Conservation (phyloP, 1,139 yeast genomes). For the Hanseniaspora uvarum region DNA sequence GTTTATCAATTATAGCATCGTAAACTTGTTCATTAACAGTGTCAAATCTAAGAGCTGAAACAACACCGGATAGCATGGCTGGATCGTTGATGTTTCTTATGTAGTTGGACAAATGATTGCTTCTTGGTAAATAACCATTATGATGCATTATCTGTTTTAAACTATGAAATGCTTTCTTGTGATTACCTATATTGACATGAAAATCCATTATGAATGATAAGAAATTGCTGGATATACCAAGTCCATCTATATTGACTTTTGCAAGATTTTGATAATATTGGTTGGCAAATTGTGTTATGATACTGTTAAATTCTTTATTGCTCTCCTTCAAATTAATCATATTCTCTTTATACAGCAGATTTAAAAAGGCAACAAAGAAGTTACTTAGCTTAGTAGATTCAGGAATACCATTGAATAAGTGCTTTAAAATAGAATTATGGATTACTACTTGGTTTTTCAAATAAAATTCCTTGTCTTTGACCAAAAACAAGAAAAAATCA, state of each 20-base stretch:
- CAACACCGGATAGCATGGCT: constrained; percentile 3
- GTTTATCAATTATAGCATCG: neutral
- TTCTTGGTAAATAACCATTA: constrained; percentile 7
- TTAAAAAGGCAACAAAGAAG: neutral
- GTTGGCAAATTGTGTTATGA: neutral
- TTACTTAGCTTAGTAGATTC: neutral
- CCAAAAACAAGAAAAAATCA: constrained; percentile 6
- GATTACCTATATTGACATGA: neutral
- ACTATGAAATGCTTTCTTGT: neutral
- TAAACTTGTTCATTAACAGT: neutral
- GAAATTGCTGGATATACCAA: constrained; percentile 7
- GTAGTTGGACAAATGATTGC: constrained; percentile 8
- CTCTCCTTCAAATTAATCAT: neutral
- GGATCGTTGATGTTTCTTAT: constrained; percentile 6
- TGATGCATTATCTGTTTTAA: neutral
- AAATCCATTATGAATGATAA: constrained; percentile 6
- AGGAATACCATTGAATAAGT: constrained; percentile 9
- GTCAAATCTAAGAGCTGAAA: constrained; percentile 6
- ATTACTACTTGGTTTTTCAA: constrained; percentile 2
- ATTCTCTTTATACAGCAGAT: neutral
- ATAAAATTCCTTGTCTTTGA: constrained; percentile 8
- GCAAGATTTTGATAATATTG: neutral
- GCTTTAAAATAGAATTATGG: neutral
- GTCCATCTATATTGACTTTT: constrained; percentile 2
- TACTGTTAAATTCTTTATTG: neutral